Base-by-base conservation (phyloP, 2,329 filamentous ascomycete genomes). In the Geosmithia putterillii region DNA sequence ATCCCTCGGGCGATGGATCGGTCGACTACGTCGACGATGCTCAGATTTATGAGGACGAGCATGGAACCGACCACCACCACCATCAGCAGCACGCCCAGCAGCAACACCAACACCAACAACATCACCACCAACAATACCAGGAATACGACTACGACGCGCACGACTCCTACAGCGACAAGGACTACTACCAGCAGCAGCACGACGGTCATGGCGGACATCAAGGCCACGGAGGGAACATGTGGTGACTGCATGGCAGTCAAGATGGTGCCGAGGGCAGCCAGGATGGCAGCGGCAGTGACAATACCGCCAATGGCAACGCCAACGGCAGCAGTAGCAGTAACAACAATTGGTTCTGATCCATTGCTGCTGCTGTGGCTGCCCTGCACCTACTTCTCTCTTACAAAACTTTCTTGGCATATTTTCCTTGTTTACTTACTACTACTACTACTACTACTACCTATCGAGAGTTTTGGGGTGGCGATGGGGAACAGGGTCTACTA, bases 21-120 rank as follows among this genome's bases (percentile, higher is more conserved):
- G 61, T 67, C 21, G 69, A 73, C 47, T 73, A 73, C 47, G 64
- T 70, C 44, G 69, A 73, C 48, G 67, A 71, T 47, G 67, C 67
- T 46, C 69, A 72, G 47, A 70, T 71, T 35, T 73, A 73, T 48
- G 69, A 73, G 52, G 70, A 73, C 48, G 68, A 70, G 44, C 68
- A 71, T 41, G 64, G 67, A 40, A 54, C 59, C 38, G 21, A 43
- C 8, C 42, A 40, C 21, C 42, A 44, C 25, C 34, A 43, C 22
- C 32, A 38, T 38, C 35, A 20, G 18, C 22, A 44, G 8, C 42
- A 44, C 28, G 20, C 14, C n/a, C 42, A 43, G 14, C 43, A 44
- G 12, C 43, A 41, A 47, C 19, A 34, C 18, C 42, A 44, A 17
- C 25, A 39, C 4, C 39, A 44, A 9, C 28, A 44, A 37, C 38